Base-by-base conservation (phyloP, 352 stramenopile species). In the Pythium guiyangense region DNA sequence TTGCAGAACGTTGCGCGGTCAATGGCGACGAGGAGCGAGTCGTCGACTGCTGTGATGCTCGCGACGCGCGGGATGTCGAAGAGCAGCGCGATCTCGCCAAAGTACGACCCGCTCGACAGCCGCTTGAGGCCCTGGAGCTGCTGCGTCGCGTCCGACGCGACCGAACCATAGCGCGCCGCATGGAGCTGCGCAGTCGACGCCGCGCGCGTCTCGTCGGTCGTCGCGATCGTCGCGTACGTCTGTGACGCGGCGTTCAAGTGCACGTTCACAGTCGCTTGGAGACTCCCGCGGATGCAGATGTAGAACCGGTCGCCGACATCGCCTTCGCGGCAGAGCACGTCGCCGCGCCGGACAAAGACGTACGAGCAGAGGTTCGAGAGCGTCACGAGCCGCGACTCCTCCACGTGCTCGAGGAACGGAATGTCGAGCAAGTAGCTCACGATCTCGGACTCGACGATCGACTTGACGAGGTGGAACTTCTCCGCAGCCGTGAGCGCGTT, bases 291-390 rank as follows among this genome's bases (percentile, higher is more conserved):
- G 43, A 90, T 79, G 52, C 77, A 90, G 46, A 90, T 79, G 65
- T 84, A 90, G 55, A 90, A 90, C 3, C 66, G 58, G 35, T 90
- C 73, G 22, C 75, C 79, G 29, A 81, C 63, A 53, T 88, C 79
- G 2, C 73, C 76, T 66, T 86, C 77, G 12, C 73, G 52, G 22
- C 75, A 90, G 0, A 90, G 57, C 34, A 71, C 57, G 20, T 88
- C 62, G 2, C 71, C 79, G 45, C 70, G 70, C 2, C 54, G 64
- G n/a, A 87, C 72, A 26, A 81, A 84, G 40, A 75, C 46, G 52
- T 87, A 88, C 55, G 79, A 80, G 60, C 77, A 90, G 49, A 90
- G 70, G 26, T 87, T 85, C 14, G 75, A 78, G 4, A 88, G 68
- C 25, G 74, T 82, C 26, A 86, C 64, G 2, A 90, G 60, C 11